Base-by-base conservation (phyloP, 495 filamentous ascomycete genomes). In the Collariella sp. region DNA sequence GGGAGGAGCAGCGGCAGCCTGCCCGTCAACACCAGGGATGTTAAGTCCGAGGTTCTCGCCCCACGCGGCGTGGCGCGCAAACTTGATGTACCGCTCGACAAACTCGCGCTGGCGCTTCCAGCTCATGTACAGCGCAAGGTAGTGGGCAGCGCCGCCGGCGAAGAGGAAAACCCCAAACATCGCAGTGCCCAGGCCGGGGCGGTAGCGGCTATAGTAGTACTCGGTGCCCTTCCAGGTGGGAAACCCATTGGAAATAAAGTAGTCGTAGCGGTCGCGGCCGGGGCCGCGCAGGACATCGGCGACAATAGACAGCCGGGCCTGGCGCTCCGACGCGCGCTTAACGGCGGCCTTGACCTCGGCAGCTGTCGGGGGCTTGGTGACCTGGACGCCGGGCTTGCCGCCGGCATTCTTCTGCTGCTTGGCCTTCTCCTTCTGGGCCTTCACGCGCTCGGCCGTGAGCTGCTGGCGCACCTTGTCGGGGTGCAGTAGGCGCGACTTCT, bases 221-320 rank as follows among this genome's bases (percentile, higher is more conserved):
- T 91, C 94, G 16, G 93, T 96, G 33, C 94, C 93, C 68, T 87
- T 88, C 93, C 94, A 98, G 45, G 79, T 83, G 11, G 93, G 93
- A 71, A 99, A 99, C 19, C 93, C 93, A 71, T 96, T 88, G 62
- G 75, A 78, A 50, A 99, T 74, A 74, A 99, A 99, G 68, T 96
- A 83, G 68, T 99, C 91, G 68, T 99, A 99, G 48, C 94, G 86
- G 62, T 87, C 88, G 39, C 94, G 81, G 19, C 73, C 73, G 2
- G 82, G 73, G 1, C 91, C 89, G 50, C 86, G 84, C 19, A 99
- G 82, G 61, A 99, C 85, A 58, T 87, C 85, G 56, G 84, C 81
- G 35, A 96, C 83, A 62, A 91, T 79, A 60, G 85, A 85, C 20
- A 97, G 76, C 20, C 90, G 85, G 53, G 88, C 79, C 67, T 90